phyloP scores from a whole-genome alignment of 1,284 basidiomycete genomes.

The Afroboletus lepidellus region DNA sequence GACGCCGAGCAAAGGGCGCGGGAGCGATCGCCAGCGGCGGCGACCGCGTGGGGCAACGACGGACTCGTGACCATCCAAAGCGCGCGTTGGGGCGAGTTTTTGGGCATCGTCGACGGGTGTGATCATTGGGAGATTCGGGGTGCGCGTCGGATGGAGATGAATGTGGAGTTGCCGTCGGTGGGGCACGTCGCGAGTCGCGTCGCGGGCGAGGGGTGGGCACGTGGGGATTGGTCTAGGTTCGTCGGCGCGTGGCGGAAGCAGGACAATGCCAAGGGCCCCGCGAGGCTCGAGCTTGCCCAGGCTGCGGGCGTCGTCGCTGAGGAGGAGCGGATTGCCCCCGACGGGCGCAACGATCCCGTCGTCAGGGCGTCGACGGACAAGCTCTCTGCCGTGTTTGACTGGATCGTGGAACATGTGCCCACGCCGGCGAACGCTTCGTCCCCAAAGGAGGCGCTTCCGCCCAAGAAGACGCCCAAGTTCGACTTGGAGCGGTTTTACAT shows the following conservation, averaged over 20 bases:
- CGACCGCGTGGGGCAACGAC: slow-evolving; percentile 86
- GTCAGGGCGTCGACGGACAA: slow-evolving; percentile 68
- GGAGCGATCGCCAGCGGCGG: slow-evolving; percentile 36
- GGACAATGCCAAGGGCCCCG: slow-evolving; percentile 33
- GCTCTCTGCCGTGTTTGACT: slow-evolving; percentile 71
- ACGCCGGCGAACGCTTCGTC: slow-evolving; percentile 13
- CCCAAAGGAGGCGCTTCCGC: slow-evolving; percentile 28
- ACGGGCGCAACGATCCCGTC: slow-evolving; percentile 51
- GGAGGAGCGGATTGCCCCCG: slow-evolving; percentile 30
- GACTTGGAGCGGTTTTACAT: slow-evolving; percentile 78
- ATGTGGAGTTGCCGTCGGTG: slow-evolving; percentile 54
- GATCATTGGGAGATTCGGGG: slow-evolving; percentile 99
- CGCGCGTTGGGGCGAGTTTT: slow-evolving; percentile 91
- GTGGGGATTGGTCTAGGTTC: slow-evolving; percentile 56
- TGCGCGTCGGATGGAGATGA: slow-evolving; percentile 64
- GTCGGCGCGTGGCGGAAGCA: slow-evolving; percentile 57
- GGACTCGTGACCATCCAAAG: slow-evolving; percentile 89
- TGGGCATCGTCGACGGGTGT: slow-evolving; percentile 86
- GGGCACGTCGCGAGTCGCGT: slow-evolving; percentile 23
- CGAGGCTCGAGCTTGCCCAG: slow-evolving; percentile 23
- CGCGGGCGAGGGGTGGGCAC: slow-evolving; percentile 47
- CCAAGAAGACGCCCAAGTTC: slow-evolving; percentile 36
- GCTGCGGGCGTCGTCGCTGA: slow-evolving; percentile 4
- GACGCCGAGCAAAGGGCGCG: slow-evolving; percentile 62
- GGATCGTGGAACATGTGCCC: slow-evolving; percentile 73